Evolutionary conservation across 1,139 yeast genomes (phyloP).

Genomic region (Suzukiozyma palmioleophila): DNA sequence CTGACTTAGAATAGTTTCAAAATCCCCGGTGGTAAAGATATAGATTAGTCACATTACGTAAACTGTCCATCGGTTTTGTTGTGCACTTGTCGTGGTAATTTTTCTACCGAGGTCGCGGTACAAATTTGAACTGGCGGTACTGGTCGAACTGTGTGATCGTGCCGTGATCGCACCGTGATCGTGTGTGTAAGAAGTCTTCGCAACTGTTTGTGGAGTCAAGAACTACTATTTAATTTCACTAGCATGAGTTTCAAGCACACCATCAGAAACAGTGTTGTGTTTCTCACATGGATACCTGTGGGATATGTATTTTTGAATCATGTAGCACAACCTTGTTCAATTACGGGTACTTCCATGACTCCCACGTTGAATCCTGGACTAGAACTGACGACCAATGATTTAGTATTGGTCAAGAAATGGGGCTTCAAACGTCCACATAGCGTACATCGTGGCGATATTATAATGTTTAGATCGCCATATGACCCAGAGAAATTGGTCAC

Average conservation of each 20-base stretch:
- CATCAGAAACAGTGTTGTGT: background rate
- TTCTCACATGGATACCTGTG: constrained; percentile 73
- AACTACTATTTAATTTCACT: no score
- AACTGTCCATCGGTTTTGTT: no score
- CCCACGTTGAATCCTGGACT: constrained; percentile 79
- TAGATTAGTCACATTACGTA: no score
- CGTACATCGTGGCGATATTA: constrained; percentile 62
- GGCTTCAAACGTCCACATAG: constrained; percentile 45
- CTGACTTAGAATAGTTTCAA: no score
- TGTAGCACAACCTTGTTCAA: constrained; percentile 66
- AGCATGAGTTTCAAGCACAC: background rate
- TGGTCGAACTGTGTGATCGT: no score
- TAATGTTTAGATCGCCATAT: constrained; percentile 72
- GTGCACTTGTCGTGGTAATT: no score
- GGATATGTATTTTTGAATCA: constrained; percentile 64
- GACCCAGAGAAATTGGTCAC: constrained; percentile 72
- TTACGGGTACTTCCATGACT: constrained; percentile 85
- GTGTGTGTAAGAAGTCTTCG: no score
- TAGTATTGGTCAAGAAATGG: constrained; percentile 69
- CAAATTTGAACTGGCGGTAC: no score
- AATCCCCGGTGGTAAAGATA: no score
- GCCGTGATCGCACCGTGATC: no score
- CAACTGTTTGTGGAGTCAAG: no score
- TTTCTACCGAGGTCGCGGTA: no score
- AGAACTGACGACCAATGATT: constrained; percentile 50